Conservation (phyloP, 2,329 filamentous ascomycete species). For the Cladosporium sp. region DNA sequence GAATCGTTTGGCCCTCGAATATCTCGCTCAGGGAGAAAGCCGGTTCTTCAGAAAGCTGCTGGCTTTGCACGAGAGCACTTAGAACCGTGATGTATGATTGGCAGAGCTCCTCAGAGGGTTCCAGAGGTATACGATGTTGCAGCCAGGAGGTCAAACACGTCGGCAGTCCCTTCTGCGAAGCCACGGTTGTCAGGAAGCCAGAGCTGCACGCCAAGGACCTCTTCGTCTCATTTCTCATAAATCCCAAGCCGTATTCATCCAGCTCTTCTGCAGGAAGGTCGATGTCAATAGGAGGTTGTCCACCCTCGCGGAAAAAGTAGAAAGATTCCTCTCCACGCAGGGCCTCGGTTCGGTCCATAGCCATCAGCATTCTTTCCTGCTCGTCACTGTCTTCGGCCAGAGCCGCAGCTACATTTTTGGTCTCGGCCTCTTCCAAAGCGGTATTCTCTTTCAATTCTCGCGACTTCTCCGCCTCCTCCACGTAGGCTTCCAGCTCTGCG, state of each 20-base stretch:
- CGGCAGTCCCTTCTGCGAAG: conserved; percentile 32
- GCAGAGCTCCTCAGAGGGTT: conserved; percentile 30
- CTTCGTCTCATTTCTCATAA: conserved; percentile 25
- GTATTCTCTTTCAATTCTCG: conserved; percentile 14
- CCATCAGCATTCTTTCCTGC: conserved; percentile 48
- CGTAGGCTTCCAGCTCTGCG: conserved; percentile 18
- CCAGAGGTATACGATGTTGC: conserved; percentile 30
- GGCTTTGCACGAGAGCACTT: conserved; percentile 6
- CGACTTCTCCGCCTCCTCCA: conserved; percentile 13
- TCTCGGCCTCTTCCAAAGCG: conserved; percentile 13
- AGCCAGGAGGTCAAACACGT: conserved; percentile 38
- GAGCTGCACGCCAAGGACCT: conserved; percentile 37
- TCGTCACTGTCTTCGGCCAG: conserved; percentile 31
- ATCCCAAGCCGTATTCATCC: background rate
- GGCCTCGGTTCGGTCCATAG: conserved; percentile 56
- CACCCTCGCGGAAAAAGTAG: conserved; percentile 48
- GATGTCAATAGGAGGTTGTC: background rate
- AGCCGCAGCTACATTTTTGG: conserved; percentile 36
- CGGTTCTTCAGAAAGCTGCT: background rate
- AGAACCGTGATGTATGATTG: conserved; percentile 29
- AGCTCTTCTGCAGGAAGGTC: background rate
- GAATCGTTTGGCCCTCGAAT: background rate
- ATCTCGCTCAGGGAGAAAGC: conserved; percentile 1
- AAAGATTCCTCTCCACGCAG: conserved; percentile 48
- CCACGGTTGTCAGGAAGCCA: conserved; percentile 37